phyloP scores from a whole-genome alignment of 139 green algal genomes.

The Ettlia oleoabundans region DNA sequence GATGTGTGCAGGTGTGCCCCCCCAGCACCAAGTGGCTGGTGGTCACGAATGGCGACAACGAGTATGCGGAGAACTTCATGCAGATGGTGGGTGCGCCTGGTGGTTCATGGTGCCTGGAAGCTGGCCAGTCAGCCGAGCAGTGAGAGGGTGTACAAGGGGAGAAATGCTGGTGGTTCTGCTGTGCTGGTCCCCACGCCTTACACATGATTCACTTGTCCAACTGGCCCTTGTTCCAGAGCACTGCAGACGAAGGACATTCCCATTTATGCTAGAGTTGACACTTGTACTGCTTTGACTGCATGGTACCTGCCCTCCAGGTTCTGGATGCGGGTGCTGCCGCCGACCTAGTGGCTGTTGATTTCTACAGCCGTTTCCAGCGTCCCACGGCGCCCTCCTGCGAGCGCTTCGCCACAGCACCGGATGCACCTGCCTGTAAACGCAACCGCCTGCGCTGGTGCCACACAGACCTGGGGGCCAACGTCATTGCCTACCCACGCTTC shows the following conservation, averaged over 20 bases:
- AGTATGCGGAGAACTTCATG: slow-evolving; percentile 71
- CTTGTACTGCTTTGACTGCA: neutral
- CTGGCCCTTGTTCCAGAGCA: too few species aligned
- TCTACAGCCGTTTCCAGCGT: slow-evolving; percentile 83
- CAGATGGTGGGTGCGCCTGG: slow-evolving; percentile 11
- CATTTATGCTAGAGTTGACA: too few species aligned
- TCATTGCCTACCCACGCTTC: slow-evolving; percentile 60
- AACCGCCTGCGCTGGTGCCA: slow-evolving; percentile 81
- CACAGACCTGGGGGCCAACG: slow-evolving; percentile 81
- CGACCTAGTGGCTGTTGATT: slow-evolving; percentile 82
- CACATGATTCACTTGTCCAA: too few species aligned
- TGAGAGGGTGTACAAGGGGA: too few species aligned
- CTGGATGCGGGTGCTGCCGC: neutral
- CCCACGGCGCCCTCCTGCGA: slow-evolving; percentile 73
- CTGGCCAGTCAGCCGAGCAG: too few species aligned
- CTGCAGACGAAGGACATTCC: too few species aligned
- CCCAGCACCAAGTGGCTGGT: slow-evolving; percentile 72
- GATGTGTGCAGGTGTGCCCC: slow-evolving; percentile 60
- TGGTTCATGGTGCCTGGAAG: too few species aligned
- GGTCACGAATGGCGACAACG: slow-evolving; percentile 88
- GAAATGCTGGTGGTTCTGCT: too few species aligned
- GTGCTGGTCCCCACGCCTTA: too few species aligned
- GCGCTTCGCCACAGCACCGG: slow-evolving; percentile 60
- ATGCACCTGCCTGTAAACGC: slow-evolving; percentile 69
- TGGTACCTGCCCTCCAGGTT: neutral